Evolutionary conservation across 2,329 filamentous ascomycete genomes (phyloP), one percentile per base, ranked within the genome.

Genomic region (Hymenoscyphus repandus): DNA sequence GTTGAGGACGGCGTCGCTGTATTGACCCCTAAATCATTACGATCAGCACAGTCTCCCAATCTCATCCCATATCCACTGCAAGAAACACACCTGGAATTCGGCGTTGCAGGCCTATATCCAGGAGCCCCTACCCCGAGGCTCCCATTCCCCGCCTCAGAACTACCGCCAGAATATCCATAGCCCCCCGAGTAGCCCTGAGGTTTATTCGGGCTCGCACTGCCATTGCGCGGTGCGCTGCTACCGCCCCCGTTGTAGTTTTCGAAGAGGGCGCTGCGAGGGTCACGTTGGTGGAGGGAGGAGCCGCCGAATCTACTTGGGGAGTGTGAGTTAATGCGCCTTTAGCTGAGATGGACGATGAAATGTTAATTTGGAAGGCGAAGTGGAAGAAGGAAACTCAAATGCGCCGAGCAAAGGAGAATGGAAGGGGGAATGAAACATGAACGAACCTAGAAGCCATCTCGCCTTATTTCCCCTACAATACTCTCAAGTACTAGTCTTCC

Each of bases 1-100:
- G 67, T 89, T 90, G 47, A 99, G 78, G 43, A 96, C 90, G 17
- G 91, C 88, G 63, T 95, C 86, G 66, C 86, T 92, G 69, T 97
- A 97, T 68, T 96, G 91, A 12, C 92, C 92, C 66, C 86, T 89
- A 59, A 58, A 50, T 43, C 27, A 15, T 2, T 34, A 33, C 17
- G 12, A 52, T 44, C 33, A 53, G 38, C 17, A n/a, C 40, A 31
- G 36, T 38, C n/a, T 17, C 42, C 17, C 15, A 30, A 7, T 33
- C 20, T 36, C 47, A 41, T 34, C 45, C 47, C 41, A 13, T 27
- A 32, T 31, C 10, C 30, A 17, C 17, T 39, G 32, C 39, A 40
- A 4, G 44, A 44, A 43, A 69, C 74, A 51, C 70, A 85, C 82
- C 74, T 83, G 57, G 72, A 75, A 67, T 90, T 89, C 53, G 87